Percentiles rank a stretch among this genome's conserved stretches.
phyloP scores from a whole-genome alignment of 108 stramenopile genomes.

The Fistulifera solaris region DNA sequence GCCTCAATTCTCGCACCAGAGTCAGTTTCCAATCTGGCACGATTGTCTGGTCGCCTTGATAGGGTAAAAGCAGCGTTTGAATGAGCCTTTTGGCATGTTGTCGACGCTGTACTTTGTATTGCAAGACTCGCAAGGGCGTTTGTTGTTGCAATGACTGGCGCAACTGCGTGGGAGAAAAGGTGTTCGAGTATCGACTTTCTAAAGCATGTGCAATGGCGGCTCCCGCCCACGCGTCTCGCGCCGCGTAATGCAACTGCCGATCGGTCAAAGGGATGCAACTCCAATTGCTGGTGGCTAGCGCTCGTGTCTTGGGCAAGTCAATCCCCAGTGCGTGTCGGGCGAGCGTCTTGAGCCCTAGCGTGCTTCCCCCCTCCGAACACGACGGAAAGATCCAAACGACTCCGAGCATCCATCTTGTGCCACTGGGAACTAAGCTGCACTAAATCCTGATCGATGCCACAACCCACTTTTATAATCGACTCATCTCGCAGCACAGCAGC shows the following conservation, averaged over 20 bases:
- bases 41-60: too few relatives aligned
- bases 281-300: conserved; percentile 51
- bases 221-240: conserved; percentile 75
- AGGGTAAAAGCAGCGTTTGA: too few relatives aligned
- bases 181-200: too few relatives aligned
- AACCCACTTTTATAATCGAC: conserved; percentile 47
- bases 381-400: conserved; percentile 49
- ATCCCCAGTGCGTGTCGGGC: conserved; percentile 31
- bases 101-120: too few relatives aligned
- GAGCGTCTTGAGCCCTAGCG: conserved; percentile 36
- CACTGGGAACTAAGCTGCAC: conserved; percentile 34
- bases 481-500: conserved; percentile 31
- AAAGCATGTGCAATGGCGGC: conserved; percentile 49
- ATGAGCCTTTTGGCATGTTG: too few relatives aligned
- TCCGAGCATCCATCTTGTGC: conserved; percentile 19
- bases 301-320: conserved; percentile 43
- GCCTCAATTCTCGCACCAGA: too few relatives aligned
- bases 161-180: too few relatives aligned
- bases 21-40: too few relatives aligned
- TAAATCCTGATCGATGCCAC: conserved; percentile 57
- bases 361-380: conserved; percentile 12
- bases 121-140: too few relatives aligned
- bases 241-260: conserved; percentile 58
- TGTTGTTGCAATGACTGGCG: too few relatives aligned
- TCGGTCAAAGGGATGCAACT: conserved; percentile 30